A percentile compares a stretch with the other conserved stretches of the same genome.
These are phyloP conservation scores for Penicillium griseofulvum DNA, from an alignment of 2,329 filamentous ascomycete genomes.

Conservation along the genomic window DNA sequence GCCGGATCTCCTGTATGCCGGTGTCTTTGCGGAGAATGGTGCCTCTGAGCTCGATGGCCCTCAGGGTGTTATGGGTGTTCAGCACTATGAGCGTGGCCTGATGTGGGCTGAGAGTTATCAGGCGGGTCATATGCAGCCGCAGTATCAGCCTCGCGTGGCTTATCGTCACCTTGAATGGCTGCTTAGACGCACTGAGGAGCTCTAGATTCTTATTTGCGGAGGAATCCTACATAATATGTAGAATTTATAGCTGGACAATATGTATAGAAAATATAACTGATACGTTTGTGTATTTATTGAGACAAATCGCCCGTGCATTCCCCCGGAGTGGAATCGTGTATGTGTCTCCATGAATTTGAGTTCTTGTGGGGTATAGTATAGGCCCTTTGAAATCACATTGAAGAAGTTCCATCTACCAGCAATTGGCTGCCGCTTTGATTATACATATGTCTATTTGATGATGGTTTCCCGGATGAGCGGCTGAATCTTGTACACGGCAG, in stretches of 20 bases:
- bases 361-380: not conserved
- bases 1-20: conserved; percentile 56
- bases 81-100: conserved; percentile 72
- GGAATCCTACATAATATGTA: not conserved
- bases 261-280: not conserved
- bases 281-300: not conserved
- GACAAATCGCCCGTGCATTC: not conserved
- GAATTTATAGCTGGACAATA: not conserved
- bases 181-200: conserved; percentile 28
- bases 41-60: conserved; percentile 63
- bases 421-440: not conserved
- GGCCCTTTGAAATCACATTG: not conserved
- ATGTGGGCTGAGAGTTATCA: conserved; percentile 58
- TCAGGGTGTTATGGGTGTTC: conserved; percentile 66
- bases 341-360: not conserved
- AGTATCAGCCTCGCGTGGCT: conserved; percentile 66
- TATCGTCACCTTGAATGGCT: conserved; percentile 61
- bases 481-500: too few species aligned
- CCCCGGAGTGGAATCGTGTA: not conserved
- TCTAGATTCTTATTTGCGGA: conserved; percentile 11
- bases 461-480: not conserved
- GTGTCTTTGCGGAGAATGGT: conserved; percentile 53
- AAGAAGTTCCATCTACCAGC: not conserved
- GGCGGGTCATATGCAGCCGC: conserved; percentile 47
- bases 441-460: not conserved